These are phyloP conservation scores for Schizosaccharomyces lindneri DNA, from an alignment of 805 yeast species.

Conservation along the genomic window DNA sequence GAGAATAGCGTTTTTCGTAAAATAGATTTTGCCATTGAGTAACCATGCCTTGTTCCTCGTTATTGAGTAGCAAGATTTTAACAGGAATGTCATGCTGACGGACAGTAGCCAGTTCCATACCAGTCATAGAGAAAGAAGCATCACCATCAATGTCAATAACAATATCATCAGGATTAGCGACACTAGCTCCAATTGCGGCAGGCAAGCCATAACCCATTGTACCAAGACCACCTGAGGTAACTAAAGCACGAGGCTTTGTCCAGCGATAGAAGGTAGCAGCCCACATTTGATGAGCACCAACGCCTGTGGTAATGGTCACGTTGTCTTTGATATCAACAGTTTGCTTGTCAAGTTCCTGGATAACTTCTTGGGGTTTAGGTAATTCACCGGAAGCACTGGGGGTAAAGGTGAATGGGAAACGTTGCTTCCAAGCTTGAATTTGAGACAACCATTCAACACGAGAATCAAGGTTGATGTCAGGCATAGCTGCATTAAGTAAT, in stretches of 20 bases:
- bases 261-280: slow-evolving; percentile 94
- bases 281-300: slow-evolving; percentile 99
- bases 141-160: slow-evolving; percentile 97
- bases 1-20: slow-evolving; percentile 92
- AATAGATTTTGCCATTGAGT: slow-evolving; percentile 97
- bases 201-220: slow-evolving; percentile 98
- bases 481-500: slow-evolving; percentile 35
- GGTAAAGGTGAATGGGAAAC: slow-evolving; percentile 68
- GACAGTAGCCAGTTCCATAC: slow-evolving; percentile 78
- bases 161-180: slow-evolving; percentile 79
- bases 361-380: slow-evolving; percentile 82
- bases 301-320: slow-evolving; percentile 87
- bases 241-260: slow-evolving; percentile 75
- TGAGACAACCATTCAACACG: slow-evolving; percentile 56
- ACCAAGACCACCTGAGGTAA: slow-evolving; percentile 97
- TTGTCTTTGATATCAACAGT: slow-evolving; percentile 39
- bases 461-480: slow-evolving; percentile 20
- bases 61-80: slow-evolving; percentile 69
- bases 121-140: slow-evolving; percentile 96
- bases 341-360: slow-evolving; percentile 51
- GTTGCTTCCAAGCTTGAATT: slow-evolving; percentile 57
- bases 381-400: slow-evolving; percentile 32
- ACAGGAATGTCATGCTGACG: slow-evolving; percentile 83
- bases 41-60: slow-evolving; percentile 99
- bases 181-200: slow-evolving; percentile 94